Conservation (phyloP, 2,329 filamentous ascomycete genomes). For the Calonectria multiphialidica region DNA sequence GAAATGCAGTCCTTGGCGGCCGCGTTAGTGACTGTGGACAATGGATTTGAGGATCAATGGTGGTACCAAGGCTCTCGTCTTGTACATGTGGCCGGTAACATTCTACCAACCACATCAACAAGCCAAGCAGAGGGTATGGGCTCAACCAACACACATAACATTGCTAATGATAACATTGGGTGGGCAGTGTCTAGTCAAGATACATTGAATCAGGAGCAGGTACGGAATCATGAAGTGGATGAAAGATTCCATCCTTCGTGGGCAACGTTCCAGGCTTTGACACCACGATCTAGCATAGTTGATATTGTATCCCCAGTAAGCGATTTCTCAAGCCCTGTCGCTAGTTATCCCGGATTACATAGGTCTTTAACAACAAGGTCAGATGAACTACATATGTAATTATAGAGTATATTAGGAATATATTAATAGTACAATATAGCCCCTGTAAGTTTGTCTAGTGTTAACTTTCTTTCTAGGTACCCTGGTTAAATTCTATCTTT, state of each 20-base stretch:
- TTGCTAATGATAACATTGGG: slow-evolving; percentile 24
- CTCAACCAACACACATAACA: slow-evolving; percentile 20
- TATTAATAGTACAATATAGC: neutral
- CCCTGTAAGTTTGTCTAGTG: neutral
- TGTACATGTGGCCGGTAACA: slow-evolving; percentile 38
- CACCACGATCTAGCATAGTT: slow-evolving; percentile 32
- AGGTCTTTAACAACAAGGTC: slow-evolving; percentile 43
- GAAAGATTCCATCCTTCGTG: slow-evolving; percentile 20
- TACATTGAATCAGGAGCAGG: neutral
- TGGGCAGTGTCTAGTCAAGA: slow-evolving; percentile 32
- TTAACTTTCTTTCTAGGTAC: slow-evolving; percentile 9
- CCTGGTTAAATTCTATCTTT: too few species aligned
- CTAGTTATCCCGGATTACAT: slow-evolving; percentile 34
- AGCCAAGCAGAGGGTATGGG: slow-evolving; percentile 16
- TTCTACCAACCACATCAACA: slow-evolving; percentile 29
- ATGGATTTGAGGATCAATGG: slow-evolving; percentile 70
- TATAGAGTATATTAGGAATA: neutral
- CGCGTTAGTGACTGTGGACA: slow-evolving; percentile 69
- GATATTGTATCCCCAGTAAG: slow-evolving; percentile 43
- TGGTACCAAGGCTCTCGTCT: slow-evolving; percentile 62
- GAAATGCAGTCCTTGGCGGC: slow-evolving; percentile 63
- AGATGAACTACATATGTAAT: slow-evolving; percentile 41
- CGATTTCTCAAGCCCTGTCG: slow-evolving; percentile 40
- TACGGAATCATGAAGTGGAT: neutral
- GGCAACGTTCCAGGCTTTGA: slow-evolving; percentile 27